Evolutionary conservation across 352 stramenopile species (phyloP), one percentile per base, ranked within the genome.

Genomic region (Globisporangium heterothallicum): DNA sequence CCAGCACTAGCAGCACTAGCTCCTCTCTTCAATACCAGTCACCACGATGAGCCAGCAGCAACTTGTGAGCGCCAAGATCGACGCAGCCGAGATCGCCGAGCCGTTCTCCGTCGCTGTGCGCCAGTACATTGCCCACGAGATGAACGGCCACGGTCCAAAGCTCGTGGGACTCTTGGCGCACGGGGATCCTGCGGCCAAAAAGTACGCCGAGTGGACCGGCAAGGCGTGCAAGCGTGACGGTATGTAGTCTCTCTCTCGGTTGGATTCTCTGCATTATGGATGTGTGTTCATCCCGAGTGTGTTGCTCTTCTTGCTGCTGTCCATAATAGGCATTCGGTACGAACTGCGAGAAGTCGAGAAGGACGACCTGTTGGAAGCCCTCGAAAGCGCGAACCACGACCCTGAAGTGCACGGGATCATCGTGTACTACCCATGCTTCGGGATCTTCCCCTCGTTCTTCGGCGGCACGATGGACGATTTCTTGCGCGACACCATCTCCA

Each of bases 341-440:
- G 95, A 98, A 68, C 72, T 99, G 55, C 84, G 93, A 35, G 86
- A 88, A 34, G 80, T 98, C 36, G 76, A 96, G 68, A 92, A 96
- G 42, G 89, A 97, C 58, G 90, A 97, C 32, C 77, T 99, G 25
- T 82, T 98, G 53, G 74, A 80, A n/a, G 91, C 88, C 13, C 70
- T 99, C 12, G 77, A 97, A 47, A 80, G 93, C 53, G 92, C 91
- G 50, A 99, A 99, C 72, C 83, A 75, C 35, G 87, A 97, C 68
- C 78, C 87, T 16, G 78, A 94, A n/a, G 95, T 98, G 44, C 90
- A 97, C 73, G 94, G 96, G 34, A 98, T 99, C 58, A 95, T 99
- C 49, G 89, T 99, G 16, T 99, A 99, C 74, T 99, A 99, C 75
- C 96, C 96, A 43, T 98, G 97, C 72, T 99, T 99, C 60, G 96